Percentiles rank a stretch among this genome's conserved stretches.
phyloP scores from a whole-genome alignment of 176 grass and related monocot species.

The Oryza coarctata region DNA sequence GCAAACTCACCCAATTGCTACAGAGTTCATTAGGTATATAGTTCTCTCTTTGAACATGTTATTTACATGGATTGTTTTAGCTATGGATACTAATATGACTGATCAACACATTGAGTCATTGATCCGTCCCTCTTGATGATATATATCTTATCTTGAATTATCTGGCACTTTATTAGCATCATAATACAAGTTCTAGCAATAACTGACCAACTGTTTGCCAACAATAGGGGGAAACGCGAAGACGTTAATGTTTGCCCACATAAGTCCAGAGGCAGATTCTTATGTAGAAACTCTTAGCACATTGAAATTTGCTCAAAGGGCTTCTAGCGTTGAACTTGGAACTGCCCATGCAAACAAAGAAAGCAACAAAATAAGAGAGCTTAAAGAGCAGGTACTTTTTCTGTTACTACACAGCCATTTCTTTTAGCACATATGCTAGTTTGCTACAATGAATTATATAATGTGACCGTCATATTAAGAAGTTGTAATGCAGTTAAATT shows the following conservation, averaged over 20 bases:
- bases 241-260: slow-evolving; percentile 79
- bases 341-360: slow-evolving; percentile 73
- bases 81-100: slow-evolving; percentile 6
- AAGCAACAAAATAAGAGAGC: slow-evolving; percentile 77
- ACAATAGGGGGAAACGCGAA: slow-evolving; percentile 74
- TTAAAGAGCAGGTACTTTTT: slow-evolving; percentile 81
- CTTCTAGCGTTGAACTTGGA: slow-evolving; percentile 81
- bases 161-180: slow-evolving; percentile 14
- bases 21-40: slow-evolving; percentile 82
- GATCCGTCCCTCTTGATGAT: slow-evolving; percentile 19
- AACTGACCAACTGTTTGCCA: not conserved
- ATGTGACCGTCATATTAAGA: not conserved
- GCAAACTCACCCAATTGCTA: slow-evolving; percentile 86
- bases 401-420: not conserved
- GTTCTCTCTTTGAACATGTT: slow-evolving; percentile 15
- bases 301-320: slow-evolving; percentile 90
- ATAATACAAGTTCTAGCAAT: slow-evolving; percentile 22
- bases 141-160: slow-evolving; percentile 14
- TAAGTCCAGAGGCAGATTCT: slow-evolving; percentile 70
- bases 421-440: not conserved
- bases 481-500: slow-evolving; percentile 10
- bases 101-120: slow-evolving; percentile 12
- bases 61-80: not conserved
- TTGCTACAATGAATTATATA: not conserved
- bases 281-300: slow-evolving; percentile 80